Evolutionary conservation across 2,329 filamentous ascomycete species (phyloP), one percentile per base, ranked within the genome.

Genomic region (Apiospora malaysiana): DNA sequence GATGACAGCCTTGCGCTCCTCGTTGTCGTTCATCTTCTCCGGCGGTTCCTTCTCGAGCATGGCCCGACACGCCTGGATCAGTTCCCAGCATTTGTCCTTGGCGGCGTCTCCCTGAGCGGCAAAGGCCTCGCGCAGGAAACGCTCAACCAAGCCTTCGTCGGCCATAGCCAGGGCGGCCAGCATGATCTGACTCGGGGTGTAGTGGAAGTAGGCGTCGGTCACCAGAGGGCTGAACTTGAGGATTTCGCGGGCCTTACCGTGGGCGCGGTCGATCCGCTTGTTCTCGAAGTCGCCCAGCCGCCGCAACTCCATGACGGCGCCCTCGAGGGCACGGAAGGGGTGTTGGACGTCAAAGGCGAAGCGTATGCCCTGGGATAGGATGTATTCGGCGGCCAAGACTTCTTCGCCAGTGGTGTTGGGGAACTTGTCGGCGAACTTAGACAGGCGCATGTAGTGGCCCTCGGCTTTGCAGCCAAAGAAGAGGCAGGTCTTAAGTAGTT

Each of bases 201-300:
- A 98, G 81, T 97, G 92, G 82, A 98, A 98, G 83, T 98, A 98
- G n/a, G 90, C 94, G 77, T 99, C 96, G 37, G 95, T 97, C 72
- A 98, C 87, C 68, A 97, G 85, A 0, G 94, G 93, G 71, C 93
- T 93, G 70, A 91, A 92, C 78, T 94, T 94, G 70, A 97, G 88
- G 66, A 94, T 86, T 25, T 91, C 89, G 56, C 93, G 88, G 0
- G 95, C 93, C 69, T 87, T 88, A n/a, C 85, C 85, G 78, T 97
- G 94, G 0, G 94, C 94, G 14, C 85, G 85, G 67, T 82, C 83
- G 42, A 90, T 82, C 37, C 86, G 83, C 12, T 80, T 76, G 67
- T 85, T 86, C 68, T 91, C 88, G 1, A 91, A 89, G 32, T 90
- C 88, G 0, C 89, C 87, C 37, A 93, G 86, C 65, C 91, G 89